Base-by-base conservation (phyloP, 1,139 yeast genomes). In the Suhomyces choctaworum region DNA sequence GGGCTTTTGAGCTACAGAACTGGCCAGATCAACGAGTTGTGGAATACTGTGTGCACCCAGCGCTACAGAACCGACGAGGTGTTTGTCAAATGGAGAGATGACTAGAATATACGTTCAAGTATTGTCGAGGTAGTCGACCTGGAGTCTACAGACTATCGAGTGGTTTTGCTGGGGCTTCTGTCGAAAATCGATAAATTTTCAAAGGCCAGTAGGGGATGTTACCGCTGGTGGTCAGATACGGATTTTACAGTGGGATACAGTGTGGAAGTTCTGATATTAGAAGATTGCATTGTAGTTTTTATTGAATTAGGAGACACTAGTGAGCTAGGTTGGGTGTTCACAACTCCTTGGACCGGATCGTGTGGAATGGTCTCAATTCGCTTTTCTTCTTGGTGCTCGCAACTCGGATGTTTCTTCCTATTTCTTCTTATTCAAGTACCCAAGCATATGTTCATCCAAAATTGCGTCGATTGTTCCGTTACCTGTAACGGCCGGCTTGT, bases 1-100 rank as follows among this genome's bases (percentile, higher is more conserved):
- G 99, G 99, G 0, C 66, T 92, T 34, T 62, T 92, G 44, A 87
- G 86, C 35, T 89, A 82, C 56, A 72, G 97, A 53, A 86, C 82
- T 70, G 97, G 97, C 1, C 80, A 77, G 41, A 78, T 78, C 1
- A 72, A 66, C 27, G 73, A 69, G 7, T 51, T 90, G 32, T 59
- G 68, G 29, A 78, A 87, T 40, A 85, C 96, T 0, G 92, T 87
- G 2, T 92, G 97, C 51, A 85, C 96, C 0, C 98, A 92, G 58
- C 73, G 95, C 52, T 92, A 88, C 60, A 70, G 98, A 57, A 90
- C 97, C 0, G 97, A 90, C 52, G 96, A 89, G 52, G 97, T 90
- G 3, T 75, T 74, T 53, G 90, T 89, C n/a, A 77, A 78, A 44
- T 90, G 97, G 97, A 73, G 90, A 56, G 87, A 81, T 47, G 77